phyloP scores from a whole-genome alignment of 495 filamentous ascomycete genomes.

The Aspergillus funiculosus region DNA sequence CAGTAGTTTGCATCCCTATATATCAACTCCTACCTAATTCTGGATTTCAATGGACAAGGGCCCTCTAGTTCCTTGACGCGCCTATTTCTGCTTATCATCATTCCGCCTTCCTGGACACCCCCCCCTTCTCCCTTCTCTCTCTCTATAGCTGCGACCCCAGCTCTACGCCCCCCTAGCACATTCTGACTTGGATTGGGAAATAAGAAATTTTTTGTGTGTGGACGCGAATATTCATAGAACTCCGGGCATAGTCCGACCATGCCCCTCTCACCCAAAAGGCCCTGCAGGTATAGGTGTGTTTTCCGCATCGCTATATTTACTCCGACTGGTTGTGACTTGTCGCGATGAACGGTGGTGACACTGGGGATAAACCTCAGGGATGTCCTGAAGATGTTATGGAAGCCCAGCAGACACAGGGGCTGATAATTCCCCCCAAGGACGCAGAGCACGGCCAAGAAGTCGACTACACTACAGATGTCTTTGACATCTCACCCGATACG shows the following conservation, averaged over 20 bases:
- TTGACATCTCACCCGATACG: slow-evolving; percentile 61
- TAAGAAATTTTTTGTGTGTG: background rate
- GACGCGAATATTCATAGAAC: background rate
- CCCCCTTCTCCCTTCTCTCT: background rate
- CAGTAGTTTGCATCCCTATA: too few species aligned
- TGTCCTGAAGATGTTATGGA: background rate
- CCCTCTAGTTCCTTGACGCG: background rate
- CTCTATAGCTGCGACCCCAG: background rate
- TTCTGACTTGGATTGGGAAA: background rate
- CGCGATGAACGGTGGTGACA: slow-evolving; percentile 23
- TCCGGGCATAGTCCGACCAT: slow-evolving; percentile 31
- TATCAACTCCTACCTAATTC: too few species aligned
- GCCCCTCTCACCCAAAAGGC: slow-evolving; percentile 26
- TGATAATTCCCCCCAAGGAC: background rate
- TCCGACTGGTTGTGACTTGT: slow-evolving; percentile 8
- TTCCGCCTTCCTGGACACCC: background rate
- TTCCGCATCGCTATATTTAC: slow-evolving; percentile 10
- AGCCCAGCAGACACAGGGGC: background rate
- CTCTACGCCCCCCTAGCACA: too few species aligned
- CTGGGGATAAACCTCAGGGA: slow-evolving; percentile 15
- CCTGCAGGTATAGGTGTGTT: slow-evolving; percentile 29
- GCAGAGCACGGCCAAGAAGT: background rate
- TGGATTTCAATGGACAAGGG: too few species aligned
- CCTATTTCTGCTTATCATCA: background rate
- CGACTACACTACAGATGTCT: slow-evolving; percentile 49